Evolutionary conservation across 2,329 filamentous ascomycete genomes (phyloP).

Genomic region (Cytospora leucostoma): DNA sequence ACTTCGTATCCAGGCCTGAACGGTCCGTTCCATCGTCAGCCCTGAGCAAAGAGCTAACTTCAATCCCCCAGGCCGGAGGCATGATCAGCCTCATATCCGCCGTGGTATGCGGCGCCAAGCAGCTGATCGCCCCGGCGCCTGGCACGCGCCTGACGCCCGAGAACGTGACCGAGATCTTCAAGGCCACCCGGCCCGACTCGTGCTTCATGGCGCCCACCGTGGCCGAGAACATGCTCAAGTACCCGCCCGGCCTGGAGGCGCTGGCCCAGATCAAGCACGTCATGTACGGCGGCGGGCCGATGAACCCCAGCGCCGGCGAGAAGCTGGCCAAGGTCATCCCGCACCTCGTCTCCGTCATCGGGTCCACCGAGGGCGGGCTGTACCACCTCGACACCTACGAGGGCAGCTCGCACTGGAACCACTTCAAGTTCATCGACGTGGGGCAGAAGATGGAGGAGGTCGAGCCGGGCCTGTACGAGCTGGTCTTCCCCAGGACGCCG

Average conservation of each 20-base stretch:
- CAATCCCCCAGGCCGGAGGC: constrained; percentile 9
- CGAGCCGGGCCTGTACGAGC: constrained; percentile 35
- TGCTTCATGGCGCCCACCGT: constrained; percentile 26
- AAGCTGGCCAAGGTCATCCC: constrained; percentile 25
- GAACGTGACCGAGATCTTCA: constrained; percentile 26
- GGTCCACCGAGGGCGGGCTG: constrained; percentile 29
- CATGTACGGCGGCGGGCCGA: constrained; percentile 28
- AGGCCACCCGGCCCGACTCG: constrained; percentile 21
- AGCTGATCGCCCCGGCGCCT: constrained; percentile 23
- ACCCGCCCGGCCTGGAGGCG: constrained; percentile 27
- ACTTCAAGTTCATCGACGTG: constrained; percentile 34
- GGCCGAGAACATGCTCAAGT: constrained; percentile 27
- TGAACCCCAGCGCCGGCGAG: constrained; percentile 29
- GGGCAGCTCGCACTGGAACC: constrained; percentile 32
- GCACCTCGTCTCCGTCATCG: constrained; percentile 27
- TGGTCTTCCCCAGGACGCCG: constrained; percentile 34
- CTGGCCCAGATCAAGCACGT: constrained; percentile 24
- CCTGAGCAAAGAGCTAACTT: not conserved
- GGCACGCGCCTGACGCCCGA: constrained; percentile 26
- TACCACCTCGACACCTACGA: constrained; percentile 20
- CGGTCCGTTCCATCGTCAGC: not conserved
- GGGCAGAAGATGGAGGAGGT: constrained; percentile 38
- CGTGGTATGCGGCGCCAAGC: constrained; percentile 19
- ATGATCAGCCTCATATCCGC: constrained; percentile 13
- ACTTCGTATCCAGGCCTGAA: not conserved